These are phyloP conservation scores for Aspergillus ostianus DNA, from an alignment of 495 filamentous ascomycete genomes.

Conservation along the genomic window DNA sequence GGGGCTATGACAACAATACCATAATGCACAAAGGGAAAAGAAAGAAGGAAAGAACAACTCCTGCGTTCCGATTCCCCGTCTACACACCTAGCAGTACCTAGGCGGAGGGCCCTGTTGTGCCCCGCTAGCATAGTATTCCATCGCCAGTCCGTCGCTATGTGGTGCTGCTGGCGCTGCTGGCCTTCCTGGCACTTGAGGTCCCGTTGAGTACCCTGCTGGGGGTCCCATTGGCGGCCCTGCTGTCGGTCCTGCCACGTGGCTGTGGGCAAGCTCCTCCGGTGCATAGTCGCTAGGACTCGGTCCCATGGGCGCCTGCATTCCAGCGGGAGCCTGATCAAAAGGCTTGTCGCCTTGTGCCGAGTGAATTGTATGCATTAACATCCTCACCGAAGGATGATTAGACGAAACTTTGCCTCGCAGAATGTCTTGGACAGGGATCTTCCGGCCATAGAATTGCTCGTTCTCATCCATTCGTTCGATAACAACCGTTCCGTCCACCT, in stretches of 20 bases:
- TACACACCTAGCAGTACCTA: background rate
- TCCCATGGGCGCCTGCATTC: slow-evolving; percentile 30
- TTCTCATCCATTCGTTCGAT: slow-evolving; percentile 88
- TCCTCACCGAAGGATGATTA: slow-evolving; percentile 60
- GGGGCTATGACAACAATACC: too few species aligned
- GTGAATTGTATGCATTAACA: slow-evolving; percentile 76
- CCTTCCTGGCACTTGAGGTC: background rate
- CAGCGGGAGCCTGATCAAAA: slow-evolving; percentile 60
- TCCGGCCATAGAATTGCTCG: slow-evolving; percentile 76
- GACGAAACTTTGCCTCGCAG: slow-evolving; percentile 73
- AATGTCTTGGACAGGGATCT: slow-evolving; percentile 72
- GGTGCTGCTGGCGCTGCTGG: background rate
- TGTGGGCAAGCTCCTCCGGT: background rate
- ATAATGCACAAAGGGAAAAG: too few species aligned
- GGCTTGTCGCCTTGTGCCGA: slow-evolving; percentile 77
- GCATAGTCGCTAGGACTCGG: slow-evolving; percentile 14
- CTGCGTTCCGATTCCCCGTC: too few species aligned
- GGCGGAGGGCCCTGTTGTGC: background rate
- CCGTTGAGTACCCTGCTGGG: background rate
- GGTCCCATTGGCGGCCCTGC: background rate
- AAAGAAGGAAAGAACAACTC: too few species aligned
- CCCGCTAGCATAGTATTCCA: background rate
- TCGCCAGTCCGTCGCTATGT: background rate
- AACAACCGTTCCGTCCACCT: slow-evolving; percentile 79
- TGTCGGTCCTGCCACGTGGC: background rate